Base-by-base conservation (phyloP, 805 yeast species). In the Candida fluviatilis region DNA sequence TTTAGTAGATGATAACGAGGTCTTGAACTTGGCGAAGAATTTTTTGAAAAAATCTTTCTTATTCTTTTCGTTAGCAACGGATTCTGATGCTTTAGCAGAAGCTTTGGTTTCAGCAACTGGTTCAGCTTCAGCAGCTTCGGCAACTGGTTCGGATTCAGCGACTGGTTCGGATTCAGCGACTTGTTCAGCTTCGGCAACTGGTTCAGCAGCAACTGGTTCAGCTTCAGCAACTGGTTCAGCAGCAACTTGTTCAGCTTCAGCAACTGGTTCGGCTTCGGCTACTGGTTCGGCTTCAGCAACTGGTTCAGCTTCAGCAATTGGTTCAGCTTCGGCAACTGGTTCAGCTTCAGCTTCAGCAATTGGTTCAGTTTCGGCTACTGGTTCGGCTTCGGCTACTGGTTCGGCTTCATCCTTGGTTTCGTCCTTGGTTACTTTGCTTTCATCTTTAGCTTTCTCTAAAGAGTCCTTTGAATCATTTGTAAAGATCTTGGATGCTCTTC, bases 401-500 rank as follows among this genome's bases (percentile, higher is more conserved):
- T 34, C 35, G 29, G 34, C 38, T 34, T 34, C 34, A 14, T 18
- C 36, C 23, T 34, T 28, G 10, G 31, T n/a, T n/a, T n/a, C n/a
- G n/a, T n/a, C n/a, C n/a, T n/a, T n/a, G n/a, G n/a, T n/a, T 43
- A 30, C 33, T 38, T 34, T 37, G 29, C 31, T 37, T 34, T 34
- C 34, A 14, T 18, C 36, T 15, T 34, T 28, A 8, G 31, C 29
- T 32, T 34, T 40, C 21, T 42, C 45, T 35, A 52, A 48, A 11
- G 46, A 42, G 40, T 59, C 59, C 47, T 58, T 55, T 7, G 52
- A 47, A 32, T 61, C 62, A 26, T 49, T 47, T 31, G 48, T 40
- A 48, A 63, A 63, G 40, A 60, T 56, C 51, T 54, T 61, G 26
- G 68, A 62, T 17, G 62, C 63, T 58, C 69, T 62, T 54, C 57